Evolutionary conservation across 2,329 filamentous ascomycete species (phyloP).

Genomic region (Cercospora citrullina): DNA sequence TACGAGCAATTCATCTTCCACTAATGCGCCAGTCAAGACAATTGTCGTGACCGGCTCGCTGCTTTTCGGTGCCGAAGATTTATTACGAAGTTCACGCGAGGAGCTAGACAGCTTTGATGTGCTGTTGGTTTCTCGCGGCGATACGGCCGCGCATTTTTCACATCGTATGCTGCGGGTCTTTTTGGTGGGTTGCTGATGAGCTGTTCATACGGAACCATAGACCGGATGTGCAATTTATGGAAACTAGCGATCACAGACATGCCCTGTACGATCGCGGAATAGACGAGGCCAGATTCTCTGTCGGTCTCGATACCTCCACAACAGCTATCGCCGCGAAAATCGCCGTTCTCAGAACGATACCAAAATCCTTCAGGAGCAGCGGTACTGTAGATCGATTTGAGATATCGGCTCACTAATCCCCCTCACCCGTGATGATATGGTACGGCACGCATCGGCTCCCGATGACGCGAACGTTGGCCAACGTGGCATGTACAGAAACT

Average conservation of each 20-base stretch:
- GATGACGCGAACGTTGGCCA: neutral
- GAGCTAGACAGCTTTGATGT: neutral
- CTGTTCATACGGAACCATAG: neutral
- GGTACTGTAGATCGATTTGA: neutral
- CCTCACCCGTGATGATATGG: neutral
- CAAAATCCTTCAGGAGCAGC: neutral
- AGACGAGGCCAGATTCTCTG: neutral
- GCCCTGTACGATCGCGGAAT: neutral
- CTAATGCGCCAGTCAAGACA: neutral
- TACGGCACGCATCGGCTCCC: neutral
- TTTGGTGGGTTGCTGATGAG: neutral
- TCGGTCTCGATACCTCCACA: neutral
- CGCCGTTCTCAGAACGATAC: neutral
- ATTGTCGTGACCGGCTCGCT: neutral
- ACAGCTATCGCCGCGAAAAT: neutral
- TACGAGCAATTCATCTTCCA: neutral
- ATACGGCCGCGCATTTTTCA: neutral
- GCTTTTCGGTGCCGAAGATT: conserved; percentile 4
- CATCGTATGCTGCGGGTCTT: neutral
- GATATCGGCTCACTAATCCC: neutral
- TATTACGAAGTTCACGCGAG: conserved; percentile 10
- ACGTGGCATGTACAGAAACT: neutral
- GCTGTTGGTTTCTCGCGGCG: neutral
- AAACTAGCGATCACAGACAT: neutral
- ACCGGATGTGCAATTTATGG: neutral